A percentile compares a stretch with the other conserved stretches of the same genome.
Conservation (phyloP, 2,329 filamentous ascomycete species). For the Fusarium veterinarium region DNA sequence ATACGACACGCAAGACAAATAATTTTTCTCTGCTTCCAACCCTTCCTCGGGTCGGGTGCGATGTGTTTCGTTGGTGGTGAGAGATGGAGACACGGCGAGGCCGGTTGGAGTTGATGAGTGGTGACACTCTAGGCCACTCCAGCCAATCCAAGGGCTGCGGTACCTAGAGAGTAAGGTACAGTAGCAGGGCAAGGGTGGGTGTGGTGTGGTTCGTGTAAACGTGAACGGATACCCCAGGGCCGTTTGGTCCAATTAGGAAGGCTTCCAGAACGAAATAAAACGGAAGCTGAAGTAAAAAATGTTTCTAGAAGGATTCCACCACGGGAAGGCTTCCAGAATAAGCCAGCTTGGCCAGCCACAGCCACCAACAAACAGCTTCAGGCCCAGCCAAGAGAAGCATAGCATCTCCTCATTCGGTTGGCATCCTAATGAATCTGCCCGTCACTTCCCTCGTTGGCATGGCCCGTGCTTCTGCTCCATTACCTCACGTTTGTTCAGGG, state of each 20-base stretch:
- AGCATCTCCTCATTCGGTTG: neutral
- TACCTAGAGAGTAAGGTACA: neutral
- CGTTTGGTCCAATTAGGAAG: conserved; percentile 30
- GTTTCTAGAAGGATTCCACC: conserved; percentile 39
- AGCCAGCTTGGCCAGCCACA: neutral
- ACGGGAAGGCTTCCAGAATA: neutral
- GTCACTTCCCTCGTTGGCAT: neutral
- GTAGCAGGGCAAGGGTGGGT: conserved; percentile 12
- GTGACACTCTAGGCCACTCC: conserved; percentile 27
- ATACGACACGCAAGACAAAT: conserved; percentile 10
- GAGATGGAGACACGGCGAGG: conserved; percentile 46
- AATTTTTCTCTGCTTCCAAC: conserved; percentile 6
- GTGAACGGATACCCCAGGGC: neutral
- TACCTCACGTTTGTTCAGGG: neutral
- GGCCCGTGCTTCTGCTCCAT: conserved; percentile 19
- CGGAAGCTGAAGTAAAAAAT: neutral
- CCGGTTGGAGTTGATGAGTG: conserved; percentile 39
- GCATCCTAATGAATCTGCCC: neutral
- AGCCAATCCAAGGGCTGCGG: conserved; percentile 7
- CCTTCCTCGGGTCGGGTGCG: neutral
- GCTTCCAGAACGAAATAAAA: conserved; percentile 41
- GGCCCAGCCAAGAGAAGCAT: conserved; percentile 8
- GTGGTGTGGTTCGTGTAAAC: conserved; percentile 30
- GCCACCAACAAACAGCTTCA: neutral
- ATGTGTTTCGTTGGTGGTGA: conserved; percentile 31